Base-by-base conservation (phyloP, 345 rosid genomes). In the Cardamine resedifolia region DNA sequence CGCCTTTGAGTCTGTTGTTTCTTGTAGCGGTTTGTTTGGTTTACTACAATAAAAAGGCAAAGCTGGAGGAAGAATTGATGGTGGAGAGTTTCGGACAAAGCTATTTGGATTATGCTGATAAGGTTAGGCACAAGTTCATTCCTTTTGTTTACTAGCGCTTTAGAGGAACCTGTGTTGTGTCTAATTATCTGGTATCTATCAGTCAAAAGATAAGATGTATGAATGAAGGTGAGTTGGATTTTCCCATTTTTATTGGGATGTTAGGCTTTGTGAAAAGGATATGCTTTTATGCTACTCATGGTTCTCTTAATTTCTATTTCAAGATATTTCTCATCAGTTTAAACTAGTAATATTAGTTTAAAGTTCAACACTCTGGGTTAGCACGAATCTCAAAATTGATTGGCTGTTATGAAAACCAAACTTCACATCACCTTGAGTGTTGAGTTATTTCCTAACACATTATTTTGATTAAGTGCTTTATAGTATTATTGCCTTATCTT, bases 101-200 rank as follows among this genome's bases (percentile, higher is more conserved):
- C 38, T 90, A 89, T 68, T 64, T 51, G 66, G 85, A 83, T 78
- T 93, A 88, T 79, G 89, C 83, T 58, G 75, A 76, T 75, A 90
- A 80, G 82, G 97, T 93, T 77, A 85, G 79, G 78, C 70, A 81
- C 83, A 86, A 84, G 82, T 84, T 93, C 82, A 84, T 90, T 77
- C 98, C 98, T 69, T 85, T 86, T 47, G 73, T 93, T 68, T 88
- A 82, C 75, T 93, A 86, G 84, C 60, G 50, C 11, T 59, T 31
- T 70, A 45, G 79, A 81, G 73, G 70, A 72, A 44, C 64, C 3
- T 23, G 10, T 72, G 44, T 66, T 44, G 65, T 77, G 73, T 72
- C 64, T 67, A 72, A 57, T 26, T 60, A 64, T 71, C 68, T 64
- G 76, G 72, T 71, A 77, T 70, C 55, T 21, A 58, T 77, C 76